Evolutionary conservation across 2,329 filamentous ascomycete genomes (phyloP).

Genomic region (Talaromyces sp.): DNA sequence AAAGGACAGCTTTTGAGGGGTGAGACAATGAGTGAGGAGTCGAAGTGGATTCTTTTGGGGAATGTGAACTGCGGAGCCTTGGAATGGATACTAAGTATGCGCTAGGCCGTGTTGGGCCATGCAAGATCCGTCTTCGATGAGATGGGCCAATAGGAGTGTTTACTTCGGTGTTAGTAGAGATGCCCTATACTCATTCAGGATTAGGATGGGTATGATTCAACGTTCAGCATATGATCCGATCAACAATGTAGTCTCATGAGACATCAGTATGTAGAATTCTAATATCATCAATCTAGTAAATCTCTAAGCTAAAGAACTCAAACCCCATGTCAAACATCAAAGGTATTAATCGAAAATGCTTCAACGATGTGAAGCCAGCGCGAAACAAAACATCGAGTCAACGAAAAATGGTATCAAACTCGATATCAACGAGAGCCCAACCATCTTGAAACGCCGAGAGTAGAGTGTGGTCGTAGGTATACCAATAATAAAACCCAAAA

Average conservation of each 20-base stretch:
- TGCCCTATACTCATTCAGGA: background rate
- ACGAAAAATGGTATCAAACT: constrained; percentile 2
- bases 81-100: background rate
- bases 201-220: background rate
- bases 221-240: background rate
- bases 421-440: background rate
- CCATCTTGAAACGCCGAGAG: constrained; percentile 15
- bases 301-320: background rate
- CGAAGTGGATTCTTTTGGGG: background rate
- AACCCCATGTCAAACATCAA: background rate
- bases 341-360: background rate
- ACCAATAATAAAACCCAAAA: background rate
- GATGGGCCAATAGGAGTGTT: background rate
- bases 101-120: background rate
- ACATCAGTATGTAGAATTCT: background rate
- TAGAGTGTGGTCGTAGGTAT: background rate
- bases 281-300: background rate
- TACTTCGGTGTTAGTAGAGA: too few relatives aligned
- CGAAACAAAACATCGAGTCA: background rate
- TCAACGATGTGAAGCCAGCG: background rate
- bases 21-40: background rate
- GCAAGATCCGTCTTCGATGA: background rate
- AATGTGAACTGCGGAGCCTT: constrained; percentile 11
- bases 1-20: background rate
- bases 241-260: background rate